phyloP scores from a whole-genome alignment of 2,329 filamentous ascomycete species.

The Fusarium marasasianum region DNA sequence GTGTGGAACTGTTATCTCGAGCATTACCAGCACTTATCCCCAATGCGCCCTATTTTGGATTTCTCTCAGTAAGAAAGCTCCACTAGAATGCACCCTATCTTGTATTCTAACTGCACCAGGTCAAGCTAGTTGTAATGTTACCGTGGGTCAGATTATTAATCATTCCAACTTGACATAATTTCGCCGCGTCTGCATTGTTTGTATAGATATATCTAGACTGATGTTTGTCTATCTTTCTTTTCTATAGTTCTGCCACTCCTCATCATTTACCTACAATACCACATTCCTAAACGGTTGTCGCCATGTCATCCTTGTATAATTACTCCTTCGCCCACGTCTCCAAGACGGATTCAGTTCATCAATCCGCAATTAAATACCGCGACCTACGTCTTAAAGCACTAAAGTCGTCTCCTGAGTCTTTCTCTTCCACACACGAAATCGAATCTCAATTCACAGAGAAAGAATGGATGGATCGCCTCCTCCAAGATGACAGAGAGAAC shows the following conservation, averaged over 20 bases:
- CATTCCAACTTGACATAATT: background rate
- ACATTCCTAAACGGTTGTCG: fast-evolving
- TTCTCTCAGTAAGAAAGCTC: background rate
- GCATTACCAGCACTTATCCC: too few relatives aligned
- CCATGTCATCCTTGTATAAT: background rate
- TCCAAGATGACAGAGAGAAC: background rate
- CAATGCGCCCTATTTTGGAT: fast-evolving
- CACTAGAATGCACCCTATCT: background rate
- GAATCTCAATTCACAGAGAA: background rate
- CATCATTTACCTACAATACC: too few relatives aligned
- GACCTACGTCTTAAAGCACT: background rate
- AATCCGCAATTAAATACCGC: background rate
- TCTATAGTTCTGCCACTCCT: fast-evolving
- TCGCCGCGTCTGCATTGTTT: background rate
- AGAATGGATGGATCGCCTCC: background rate
- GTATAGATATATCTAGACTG: background rate
- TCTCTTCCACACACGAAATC: background rate
- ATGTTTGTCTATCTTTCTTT: background rate
- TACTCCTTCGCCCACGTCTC: background rate
- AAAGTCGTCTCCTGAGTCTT: fast-evolving
- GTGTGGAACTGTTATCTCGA: too few relatives aligned
- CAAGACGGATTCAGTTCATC: background rate
- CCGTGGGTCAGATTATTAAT: background rate
- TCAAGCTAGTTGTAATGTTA: background rate
- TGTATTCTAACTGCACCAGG: background rate